Evolutionary conservation across 129 eudicot genomes (phyloP).

Genomic region (Pseudognaphalium luteoalbum): DNA sequence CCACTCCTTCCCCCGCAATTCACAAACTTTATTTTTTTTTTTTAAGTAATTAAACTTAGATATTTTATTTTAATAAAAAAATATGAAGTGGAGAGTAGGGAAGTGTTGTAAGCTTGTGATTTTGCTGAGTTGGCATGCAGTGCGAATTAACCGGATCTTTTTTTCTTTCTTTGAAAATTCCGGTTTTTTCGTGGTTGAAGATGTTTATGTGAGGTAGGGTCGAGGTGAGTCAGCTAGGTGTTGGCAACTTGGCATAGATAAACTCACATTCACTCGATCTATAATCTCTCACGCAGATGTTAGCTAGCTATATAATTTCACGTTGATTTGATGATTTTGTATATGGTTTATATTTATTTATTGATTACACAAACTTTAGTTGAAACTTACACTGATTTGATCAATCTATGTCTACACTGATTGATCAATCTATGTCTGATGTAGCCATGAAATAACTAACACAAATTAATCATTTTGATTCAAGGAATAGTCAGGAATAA

Average conservation of each 20-base stretch:
- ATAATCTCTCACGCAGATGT: background rate
- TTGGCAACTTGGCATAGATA: background rate
- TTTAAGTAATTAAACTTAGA: background rate
- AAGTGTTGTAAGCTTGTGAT: background rate
- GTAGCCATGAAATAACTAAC: too few relatives aligned
- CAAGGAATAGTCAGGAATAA: too few relatives aligned
- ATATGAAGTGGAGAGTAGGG: background rate
- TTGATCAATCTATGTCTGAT: too few relatives aligned
- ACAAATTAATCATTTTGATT: too few relatives aligned
- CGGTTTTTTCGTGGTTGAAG: background rate
- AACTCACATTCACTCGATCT: background rate
- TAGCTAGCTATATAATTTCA: background rate
- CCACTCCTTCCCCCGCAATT: constrained; percentile 34
- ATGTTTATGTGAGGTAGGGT: background rate
- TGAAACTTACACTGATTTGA: too few relatives aligned
- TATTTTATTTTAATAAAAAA: background rate
- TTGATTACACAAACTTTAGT: too few relatives aligned
- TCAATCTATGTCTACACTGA: too few relatives aligned
- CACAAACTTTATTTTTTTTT: background rate
- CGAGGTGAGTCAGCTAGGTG: background rate
- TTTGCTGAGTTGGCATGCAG: constrained; percentile 7
- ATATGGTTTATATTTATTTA: too few relatives aligned
- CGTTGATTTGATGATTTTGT: too few relatives aligned
- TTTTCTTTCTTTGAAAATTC: background rate
- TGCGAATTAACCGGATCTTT: background rate